Evolutionary conservation across 164 flowering plant genomes (phyloP).

Genomic region (Macadamia tetraphylla): DNA sequence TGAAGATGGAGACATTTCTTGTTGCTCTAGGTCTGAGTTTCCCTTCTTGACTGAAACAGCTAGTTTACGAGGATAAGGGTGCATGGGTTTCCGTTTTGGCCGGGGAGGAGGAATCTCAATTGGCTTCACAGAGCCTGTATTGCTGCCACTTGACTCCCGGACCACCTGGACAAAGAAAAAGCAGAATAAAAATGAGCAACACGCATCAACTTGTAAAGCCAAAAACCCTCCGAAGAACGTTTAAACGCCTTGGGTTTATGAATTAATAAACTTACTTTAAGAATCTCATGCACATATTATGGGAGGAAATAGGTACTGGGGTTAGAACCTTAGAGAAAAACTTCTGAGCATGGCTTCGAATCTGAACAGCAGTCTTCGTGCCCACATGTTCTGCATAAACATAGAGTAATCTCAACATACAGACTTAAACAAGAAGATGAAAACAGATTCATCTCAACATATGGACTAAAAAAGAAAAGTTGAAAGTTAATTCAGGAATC

Average conservation of each 20-base stretch:
- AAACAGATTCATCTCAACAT: too few relatives aligned
- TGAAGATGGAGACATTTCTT: conserved; percentile 34
- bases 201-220: neutral
- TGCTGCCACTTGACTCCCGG: conserved; percentile 38
- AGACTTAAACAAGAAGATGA: neutral
- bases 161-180: conserved; percentile 35
- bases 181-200: conserved; percentile 12
- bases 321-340: conserved; percentile 75
- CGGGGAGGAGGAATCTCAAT: conserved; percentile 90
- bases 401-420: conserved; percentile 3
- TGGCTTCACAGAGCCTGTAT: conserved; percentile 31
- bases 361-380: conserved; percentile 87
- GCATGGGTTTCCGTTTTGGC: conserved; percentile 77
- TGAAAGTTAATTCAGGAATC: neutral
- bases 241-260: conserved; percentile 13
- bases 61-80: conserved; percentile 82
- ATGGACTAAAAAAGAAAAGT: too few relatives aligned
- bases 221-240: conserved; percentile 17
- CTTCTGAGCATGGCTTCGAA: conserved; percentile 93
- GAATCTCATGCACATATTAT: conserved; percentile 12
- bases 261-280: conserved; percentile 18
- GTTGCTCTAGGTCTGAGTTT: conserved; percentile 12
- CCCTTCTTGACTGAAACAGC: conserved; percentile 23
- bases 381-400: conserved; percentile 66
- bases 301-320: conserved; percentile 18